A percentile compares a stretch with the other conserved stretches of the same genome.
Conservation (phyloP, 495 filamentous ascomycete genomes). For the Pseudotulostoma volvatum region DNA sequence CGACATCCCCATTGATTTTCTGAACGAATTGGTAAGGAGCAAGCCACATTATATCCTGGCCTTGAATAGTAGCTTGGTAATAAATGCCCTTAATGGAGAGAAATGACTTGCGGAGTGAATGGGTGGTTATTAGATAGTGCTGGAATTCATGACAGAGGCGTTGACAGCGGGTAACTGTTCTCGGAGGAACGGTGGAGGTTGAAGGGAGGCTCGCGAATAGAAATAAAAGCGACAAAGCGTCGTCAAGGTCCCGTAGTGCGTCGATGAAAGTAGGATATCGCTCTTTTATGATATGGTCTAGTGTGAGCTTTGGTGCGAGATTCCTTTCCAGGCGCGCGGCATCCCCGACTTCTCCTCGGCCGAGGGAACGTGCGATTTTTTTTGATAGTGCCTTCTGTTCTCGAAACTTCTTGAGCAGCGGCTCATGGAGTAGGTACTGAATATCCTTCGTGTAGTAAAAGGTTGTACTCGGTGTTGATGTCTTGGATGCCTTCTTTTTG, state of each 20-base stretch:
- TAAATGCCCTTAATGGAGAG: conserved; percentile 98
- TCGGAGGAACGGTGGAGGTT: conserved; percentile 67
- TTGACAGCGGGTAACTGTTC: conserved; percentile 87
- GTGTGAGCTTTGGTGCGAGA: conserved; percentile 64
- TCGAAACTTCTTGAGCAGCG: conserved; percentile 85
- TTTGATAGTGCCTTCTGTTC: conserved; percentile 92
- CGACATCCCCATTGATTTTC: conserved; percentile 75
- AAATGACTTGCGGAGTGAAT: conserved; percentile 87
- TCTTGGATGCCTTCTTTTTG: conserved; percentile 92
- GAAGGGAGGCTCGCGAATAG: conserved; percentile 94
- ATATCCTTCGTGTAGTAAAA: conserved; percentile 99
- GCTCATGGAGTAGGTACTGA: conserved; percentile 93
- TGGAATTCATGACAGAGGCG: conserved; percentile 84
- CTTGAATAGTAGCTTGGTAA: conserved; percentile 95
- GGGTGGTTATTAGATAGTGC: conserved; percentile 84
- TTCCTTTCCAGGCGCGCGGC: conserved; percentile 72
- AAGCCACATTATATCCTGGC: conserved; percentile 95
- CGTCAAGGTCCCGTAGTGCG: conserved; percentile 85
- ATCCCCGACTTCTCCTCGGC: conserved; percentile 77
- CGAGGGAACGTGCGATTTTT: conserved; percentile 85
- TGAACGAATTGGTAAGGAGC: conserved; percentile 97
- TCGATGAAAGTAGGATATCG: conserved; percentile 95
- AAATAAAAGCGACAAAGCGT: conserved; percentile 92
- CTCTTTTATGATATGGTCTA: conserved; percentile 95
- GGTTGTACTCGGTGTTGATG: conserved; percentile 73